A percentile compares a stretch with the other conserved stretches of the same genome.
These are phyloP conservation scores for Chrysopogon serrulatus DNA, from an alignment of 176 grass and related monocot genomes.

Conservation along the genomic window DNA sequence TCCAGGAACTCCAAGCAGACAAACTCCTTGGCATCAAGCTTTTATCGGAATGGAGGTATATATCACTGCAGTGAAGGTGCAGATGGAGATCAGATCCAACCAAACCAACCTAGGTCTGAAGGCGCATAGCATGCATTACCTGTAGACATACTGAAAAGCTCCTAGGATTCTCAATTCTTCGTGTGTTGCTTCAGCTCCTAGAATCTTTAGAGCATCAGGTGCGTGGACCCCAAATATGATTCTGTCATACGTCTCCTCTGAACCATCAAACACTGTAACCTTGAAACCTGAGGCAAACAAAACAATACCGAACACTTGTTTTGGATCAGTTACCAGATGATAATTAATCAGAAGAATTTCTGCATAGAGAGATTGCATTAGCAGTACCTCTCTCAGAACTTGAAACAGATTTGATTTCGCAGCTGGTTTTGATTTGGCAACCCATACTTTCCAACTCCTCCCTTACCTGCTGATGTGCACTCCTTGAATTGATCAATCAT, in stretches of 20 bases:
- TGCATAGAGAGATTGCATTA: not conserved
- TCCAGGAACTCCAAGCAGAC: slow-evolving; percentile 93
- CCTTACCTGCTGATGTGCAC: slow-evolving; percentile 38
- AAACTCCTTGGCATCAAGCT: slow-evolving; percentile 73
- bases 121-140: slow-evolving; percentile 29
- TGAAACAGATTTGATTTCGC: slow-evolving; percentile 52
- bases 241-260: slow-evolving; percentile 57
- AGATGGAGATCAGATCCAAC: not conserved
- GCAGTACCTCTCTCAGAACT: slow-evolving; percentile 43
- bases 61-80: slow-evolving; percentile 42
- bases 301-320: not conserved
- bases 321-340: not conserved
- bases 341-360: not conserved
- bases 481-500: slow-evolving; percentile 1
- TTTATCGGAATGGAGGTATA: slow-evolving; percentile 83
- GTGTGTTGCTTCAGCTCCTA: slow-evolving; percentile 66
- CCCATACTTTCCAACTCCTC: slow-evolving; percentile 66
- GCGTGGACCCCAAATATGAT: slow-evolving; percentile 73
- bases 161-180: slow-evolving; percentile 73
- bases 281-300: slow-evolving; percentile 35
- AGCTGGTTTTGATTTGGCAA: slow-evolving; percentile 70
- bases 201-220: slow-evolving; percentile 70
- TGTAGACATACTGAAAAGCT: slow-evolving; percentile 82
- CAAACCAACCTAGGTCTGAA: not conserved
- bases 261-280: slow-evolving; percentile 37